Conservation (phyloP, 1,139 yeast species). For the Pichia sp. region DNA sequence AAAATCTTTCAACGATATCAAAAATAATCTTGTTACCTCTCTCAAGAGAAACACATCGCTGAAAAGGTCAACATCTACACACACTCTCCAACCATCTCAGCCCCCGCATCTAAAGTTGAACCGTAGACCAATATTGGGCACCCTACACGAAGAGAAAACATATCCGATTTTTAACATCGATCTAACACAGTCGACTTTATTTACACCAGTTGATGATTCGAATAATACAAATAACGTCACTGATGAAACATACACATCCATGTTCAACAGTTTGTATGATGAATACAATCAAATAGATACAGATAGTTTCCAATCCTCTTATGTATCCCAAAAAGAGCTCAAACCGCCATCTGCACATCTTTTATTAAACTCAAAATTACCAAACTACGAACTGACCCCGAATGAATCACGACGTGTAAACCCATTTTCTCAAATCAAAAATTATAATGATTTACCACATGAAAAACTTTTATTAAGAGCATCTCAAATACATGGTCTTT, state of each 20-base stretch:
- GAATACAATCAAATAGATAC: slow-evolving; percentile 1
- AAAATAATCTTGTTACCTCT: neutral
- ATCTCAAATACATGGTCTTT: slow-evolving; percentile 4
- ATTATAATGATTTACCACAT: slow-evolving; percentile 4
- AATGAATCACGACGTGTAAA: neutral
- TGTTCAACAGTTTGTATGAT: slow-evolving; percentile 2
- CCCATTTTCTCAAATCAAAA: slow-evolving; percentile 1
- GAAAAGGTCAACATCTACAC: neutral
- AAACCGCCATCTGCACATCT: no score
- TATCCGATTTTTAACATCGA: neutral
- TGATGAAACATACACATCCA: slow-evolving; percentile 1
- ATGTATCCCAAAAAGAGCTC: slow-evolving; percentile 9
- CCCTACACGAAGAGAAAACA: neutral
- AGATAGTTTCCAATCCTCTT: slow-evolving; percentile 5
- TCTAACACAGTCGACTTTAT: neutral
- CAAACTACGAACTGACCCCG: slow-evolving; percentile 9
- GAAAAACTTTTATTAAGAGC: slow-evolving; percentile 6
- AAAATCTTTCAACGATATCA: slow-evolving; percentile 2
- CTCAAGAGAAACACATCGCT: neutral
- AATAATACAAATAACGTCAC: neutral
- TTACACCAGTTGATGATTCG: neutral
- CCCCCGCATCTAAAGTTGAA: neutral
- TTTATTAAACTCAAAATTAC: slow-evolving; percentile 11
- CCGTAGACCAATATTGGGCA: neutral
- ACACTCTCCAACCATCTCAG: neutral